Conservation (phyloP, 2,329 filamentous ascomycete genomes). For the Talaromyces sp. region DNA sequence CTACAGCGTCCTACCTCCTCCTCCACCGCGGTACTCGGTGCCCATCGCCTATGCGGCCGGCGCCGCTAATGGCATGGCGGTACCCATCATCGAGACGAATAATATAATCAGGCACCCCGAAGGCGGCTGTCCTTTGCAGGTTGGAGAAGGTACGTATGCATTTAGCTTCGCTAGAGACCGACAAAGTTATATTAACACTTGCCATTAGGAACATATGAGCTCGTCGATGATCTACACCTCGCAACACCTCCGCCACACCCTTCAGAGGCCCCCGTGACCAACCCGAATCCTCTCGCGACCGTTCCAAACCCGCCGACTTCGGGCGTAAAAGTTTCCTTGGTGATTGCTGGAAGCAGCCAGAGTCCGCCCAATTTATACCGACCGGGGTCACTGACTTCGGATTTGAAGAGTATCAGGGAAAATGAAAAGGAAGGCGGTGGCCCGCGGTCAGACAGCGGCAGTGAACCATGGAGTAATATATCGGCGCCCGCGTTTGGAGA, state of each 20-base stretch:
- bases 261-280: conserved; percentile 80
- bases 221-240: conserved; percentile 86
- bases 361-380: conserved; percentile 45
- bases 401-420: conserved; percentile 52
- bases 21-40: conserved; percentile 77
- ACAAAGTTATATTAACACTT: conserved; percentile 1
- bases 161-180: too few species aligned
- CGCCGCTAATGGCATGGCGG: conserved; percentile 62
- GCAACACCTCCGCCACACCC: conserved; percentile 94
- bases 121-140: conserved; percentile 83
- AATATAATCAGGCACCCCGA: conserved; percentile 78
- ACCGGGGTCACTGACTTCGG: conserved; percentile 45
- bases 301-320: conserved; percentile 75
- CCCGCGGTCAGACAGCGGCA: conserved; percentile 55
- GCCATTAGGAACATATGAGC: conserved; percentile 71
- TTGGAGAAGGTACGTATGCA: conserved; percentile 70
- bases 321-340: conserved; percentile 78
- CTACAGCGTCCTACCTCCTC: conserved; percentile 74
- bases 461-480: conserved; percentile 43
- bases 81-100: conserved; percentile 86
- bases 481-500: conserved; percentile 72
- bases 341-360: conserved; percentile 63
- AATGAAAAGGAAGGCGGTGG: conserved; percentile 55
- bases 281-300: conserved; percentile 87
- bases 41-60: conserved; percentile 69